phyloP scores from a whole-genome alignment of 495 filamentous ascomycete genomes.

The Hypoxylon subgilvum region DNA sequence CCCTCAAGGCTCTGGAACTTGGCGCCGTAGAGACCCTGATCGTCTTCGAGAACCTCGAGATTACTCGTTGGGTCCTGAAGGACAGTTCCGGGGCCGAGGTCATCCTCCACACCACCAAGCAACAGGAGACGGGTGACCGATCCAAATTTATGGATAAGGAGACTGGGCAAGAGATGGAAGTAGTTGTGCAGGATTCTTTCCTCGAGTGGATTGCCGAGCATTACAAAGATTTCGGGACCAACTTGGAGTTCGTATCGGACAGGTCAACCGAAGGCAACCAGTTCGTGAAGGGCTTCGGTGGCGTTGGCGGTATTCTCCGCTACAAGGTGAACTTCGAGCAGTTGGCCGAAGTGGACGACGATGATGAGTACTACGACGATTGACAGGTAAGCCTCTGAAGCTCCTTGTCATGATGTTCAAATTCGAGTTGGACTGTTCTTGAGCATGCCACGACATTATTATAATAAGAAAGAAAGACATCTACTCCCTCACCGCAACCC shows the following conservation, averaged over 20 bases:
- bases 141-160: constrained; percentile 91
- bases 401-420: background rate
- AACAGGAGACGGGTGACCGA: constrained; percentile 75
- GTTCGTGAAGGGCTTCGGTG: constrained; percentile 99
- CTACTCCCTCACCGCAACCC: background rate
- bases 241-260: constrained; percentile 97
- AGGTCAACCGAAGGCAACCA: constrained; percentile 97
- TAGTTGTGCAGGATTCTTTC: constrained; percentile 83
- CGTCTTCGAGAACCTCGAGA: constrained; percentile 96
- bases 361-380: constrained; percentile 99
- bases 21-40: constrained; percentile 94
- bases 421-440: constrained; percentile 1
- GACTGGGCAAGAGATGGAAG: constrained; percentile 95
- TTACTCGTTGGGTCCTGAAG: constrained; percentile 90
- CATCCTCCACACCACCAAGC: constrained; percentile 86
- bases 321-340: constrained; percentile 99
- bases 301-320: constrained; percentile 93
- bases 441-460: constrained; percentile 7
- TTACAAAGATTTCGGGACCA: constrained; percentile 96
- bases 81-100: constrained; percentile 70
- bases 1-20: constrained; percentile 93
- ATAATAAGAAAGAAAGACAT: constrained; percentile 10
- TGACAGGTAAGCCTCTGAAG: constrained; percentile 37
- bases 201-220: constrained; percentile 98
- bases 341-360: constrained; percentile 89